Base-by-base conservation (phyloP, 352 stramenopile genomes). In the Globisporangium abappressorium region DNA sequence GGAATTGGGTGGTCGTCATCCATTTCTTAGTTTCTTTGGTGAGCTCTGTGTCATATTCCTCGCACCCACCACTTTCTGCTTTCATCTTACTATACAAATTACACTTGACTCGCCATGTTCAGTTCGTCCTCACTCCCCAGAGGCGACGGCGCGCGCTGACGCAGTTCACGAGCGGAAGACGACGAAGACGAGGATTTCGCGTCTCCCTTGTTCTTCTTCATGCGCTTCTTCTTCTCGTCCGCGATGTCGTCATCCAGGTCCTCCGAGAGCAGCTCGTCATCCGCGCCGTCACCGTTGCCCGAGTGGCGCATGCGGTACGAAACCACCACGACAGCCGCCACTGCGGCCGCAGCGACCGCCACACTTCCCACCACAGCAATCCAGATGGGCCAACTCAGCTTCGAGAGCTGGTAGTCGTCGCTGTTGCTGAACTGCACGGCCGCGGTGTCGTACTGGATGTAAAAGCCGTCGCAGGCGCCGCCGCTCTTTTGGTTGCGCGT, bases 401-500 rank as follows among this genome's bases (percentile, higher is more conserved):
- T 75, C 11, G 76, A 90, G 30, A 92, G 74, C 15, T 85, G 68
- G 69, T 90, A 92, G 53, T 83, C 68, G 59, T 88, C 76, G 47
- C 71, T 85, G 53, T 86, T 79, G 5, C 69, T 76, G 22, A 87
- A 80, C 58, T 87, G 75, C 51, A 89, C 72, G 24, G 76, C 79
- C 2, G 76, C 30, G 20, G 30, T 84, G 55, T 93, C 84, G 22
- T 81, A 84, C 58, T 92, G 73, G 54, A 92, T 51, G 65, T 92
- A 93, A 59, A 91, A 71, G 22, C 82, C 82, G 47, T 91, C 75
- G 68, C 85, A 93, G 3, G 72, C 81, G 30, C 68, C 69, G 33
- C 64, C 69, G 59, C 85, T 82, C 3, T 76, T 73, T 9, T 92
- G 75, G 71, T 91, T 94, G 0, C 84, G 84, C 4, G 87, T 93